Base-by-base conservation (phyloP, 2,329 filamentous ascomycete species). In the Alternaria hordeiaustralica region DNA sequence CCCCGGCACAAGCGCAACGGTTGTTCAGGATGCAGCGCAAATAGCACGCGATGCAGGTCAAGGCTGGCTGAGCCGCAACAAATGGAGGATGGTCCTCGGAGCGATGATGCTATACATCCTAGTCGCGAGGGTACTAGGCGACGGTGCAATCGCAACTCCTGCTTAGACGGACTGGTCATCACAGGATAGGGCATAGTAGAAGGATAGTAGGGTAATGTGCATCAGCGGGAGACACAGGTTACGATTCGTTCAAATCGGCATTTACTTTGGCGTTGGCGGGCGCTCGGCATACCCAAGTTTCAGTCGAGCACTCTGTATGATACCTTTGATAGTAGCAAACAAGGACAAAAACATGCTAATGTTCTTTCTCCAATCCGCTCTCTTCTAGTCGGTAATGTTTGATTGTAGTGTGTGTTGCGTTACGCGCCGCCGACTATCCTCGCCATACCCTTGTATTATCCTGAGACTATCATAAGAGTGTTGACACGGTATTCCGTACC, bases 41-140 rank as follows among this genome's bases (percentile, higher is more conserved):
- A 87, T 90, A 83, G 86, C 89, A 58, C 81, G 92, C 67, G 90
- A 96, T 69, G 93, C 91, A 3, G 92, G 93, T 0, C 89, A 93
- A 71, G 88, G 93, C 61, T 98, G 93, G 93, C 79, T 96, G 67
- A 86, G 89, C 69, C 87, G 89, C 66, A 92, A 97, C 82, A 96
- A 93, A 82, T 84, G 94, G 66, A 85, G 91, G 73, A 83, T 97
- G 50, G 86, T 89, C 1, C 87, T 92, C 9, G 89, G 85, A 0
- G 81, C 89, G 18, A 84, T 97, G 26, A 92, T 98, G 75, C 81
- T 90, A 15, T 98, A 97, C 80, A 94, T 97, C 11, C 81, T 97
- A 54, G 85, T 96, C 60, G 91, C 93, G 30, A 86, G 95, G 71
- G 79, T 97, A 13, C 80, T 97, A 33, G 89, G 89, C 43, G 85